These are phyloP conservation scores for Penicillium cataractarum DNA, from an alignment of 495 filamentous ascomycete species.

Conservation along the genomic window DNA sequence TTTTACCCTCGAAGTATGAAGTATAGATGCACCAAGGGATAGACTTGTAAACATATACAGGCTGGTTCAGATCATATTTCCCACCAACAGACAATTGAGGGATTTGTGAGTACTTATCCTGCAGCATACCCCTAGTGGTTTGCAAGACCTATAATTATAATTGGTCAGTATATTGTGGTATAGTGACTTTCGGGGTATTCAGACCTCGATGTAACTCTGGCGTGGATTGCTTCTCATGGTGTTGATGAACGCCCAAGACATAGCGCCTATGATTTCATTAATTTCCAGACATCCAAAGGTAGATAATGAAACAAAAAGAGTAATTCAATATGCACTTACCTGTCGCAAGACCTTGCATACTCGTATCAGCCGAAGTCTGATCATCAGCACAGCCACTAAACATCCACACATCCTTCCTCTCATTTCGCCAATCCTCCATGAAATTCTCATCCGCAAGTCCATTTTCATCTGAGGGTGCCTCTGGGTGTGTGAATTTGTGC, in stretches of 20 bases:
- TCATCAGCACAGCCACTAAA: conserved; percentile 62
- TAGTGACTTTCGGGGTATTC: background rate
- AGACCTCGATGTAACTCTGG: conserved; percentile 56
- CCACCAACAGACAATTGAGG: conserved; percentile 55
- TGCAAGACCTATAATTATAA: conserved; percentile 42
- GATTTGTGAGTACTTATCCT: conserved; percentile 55
- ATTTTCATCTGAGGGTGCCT: conserved; percentile 45
- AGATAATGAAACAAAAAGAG: background rate
- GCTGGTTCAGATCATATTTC: conserved; percentile 47
- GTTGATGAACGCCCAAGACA: conserved; percentile 62
- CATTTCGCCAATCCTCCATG: conserved; percentile 52
- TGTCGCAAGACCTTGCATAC: conserved; percentile 52
- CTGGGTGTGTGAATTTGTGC: conserved; percentile 49
- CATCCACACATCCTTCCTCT: conserved; percentile 62
- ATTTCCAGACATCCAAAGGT: background rate
- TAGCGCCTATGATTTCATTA: conserved; percentile 36
- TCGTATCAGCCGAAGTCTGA: conserved; percentile 62
- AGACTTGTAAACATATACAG: conserved; percentile 19
- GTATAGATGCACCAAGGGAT: background rate
- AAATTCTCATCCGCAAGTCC: conserved; percentile 56
- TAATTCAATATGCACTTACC: conserved; percentile 7
- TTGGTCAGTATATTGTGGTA: background rate
- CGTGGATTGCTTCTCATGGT: conserved; percentile 51
- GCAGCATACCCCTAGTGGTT: conserved; percentile 49
- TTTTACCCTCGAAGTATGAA: too few species aligned